Percentiles rank a stretch among this genome's conserved stretches.
Evolutionary conservation across 768 basidiomycete genomes (phyloP).

Genomic region (Ramaria rubella): DNA sequence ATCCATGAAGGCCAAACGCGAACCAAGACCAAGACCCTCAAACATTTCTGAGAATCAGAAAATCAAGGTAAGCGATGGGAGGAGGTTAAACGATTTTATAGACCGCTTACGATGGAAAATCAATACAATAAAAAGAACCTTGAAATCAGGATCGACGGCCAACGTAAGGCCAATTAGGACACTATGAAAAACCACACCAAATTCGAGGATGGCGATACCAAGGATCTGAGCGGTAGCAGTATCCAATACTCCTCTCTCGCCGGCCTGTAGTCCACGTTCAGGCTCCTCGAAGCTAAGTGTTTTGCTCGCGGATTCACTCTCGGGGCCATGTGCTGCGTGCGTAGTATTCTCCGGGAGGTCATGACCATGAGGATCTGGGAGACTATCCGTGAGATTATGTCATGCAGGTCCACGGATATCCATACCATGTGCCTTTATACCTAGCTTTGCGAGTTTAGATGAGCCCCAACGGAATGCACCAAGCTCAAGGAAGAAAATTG

Average conservation of each 20-base stretch:
- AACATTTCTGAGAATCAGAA: constrained; percentile 64
- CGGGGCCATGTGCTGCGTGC: constrained; percentile 68
- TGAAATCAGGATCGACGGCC: constrained; percentile 80
- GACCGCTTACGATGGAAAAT: constrained; percentile 81
- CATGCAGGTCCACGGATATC: not conserved
- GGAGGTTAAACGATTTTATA: not conserved
- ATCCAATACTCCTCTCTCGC: constrained; percentile 29
- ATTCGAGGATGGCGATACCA: constrained; percentile 88
- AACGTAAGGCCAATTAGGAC: constrained; percentile 85
- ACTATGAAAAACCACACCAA: constrained; percentile 87
- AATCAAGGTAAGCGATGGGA: not conserved
- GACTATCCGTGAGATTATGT: not conserved
- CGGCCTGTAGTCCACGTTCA: constrained; percentile 3
- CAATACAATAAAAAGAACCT: constrained; percentile 80
- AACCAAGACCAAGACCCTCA: constrained; percentile 90
- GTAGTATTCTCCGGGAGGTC: constrained; percentile 32
- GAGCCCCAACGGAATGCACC: constrained; percentile 85
- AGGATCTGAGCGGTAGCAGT: constrained; percentile 62
- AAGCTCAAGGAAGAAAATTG: constrained; percentile 79
- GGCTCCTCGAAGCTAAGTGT: constrained; percentile 2
- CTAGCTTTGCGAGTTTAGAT: constrained; percentile 58
- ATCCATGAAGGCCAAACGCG: constrained; percentile 73
- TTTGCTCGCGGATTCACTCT: constrained; percentile 24
- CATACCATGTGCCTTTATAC: constrained; percentile 51
- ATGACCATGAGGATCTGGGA: constrained; percentile 59